A percentile compares a stretch with the other conserved stretches of the same genome.
These are phyloP conservation scores for Sporothrix inflata DNA, from an alignment of 2,329 filamentous ascomycete species.

Conservation along the genomic window DNA sequence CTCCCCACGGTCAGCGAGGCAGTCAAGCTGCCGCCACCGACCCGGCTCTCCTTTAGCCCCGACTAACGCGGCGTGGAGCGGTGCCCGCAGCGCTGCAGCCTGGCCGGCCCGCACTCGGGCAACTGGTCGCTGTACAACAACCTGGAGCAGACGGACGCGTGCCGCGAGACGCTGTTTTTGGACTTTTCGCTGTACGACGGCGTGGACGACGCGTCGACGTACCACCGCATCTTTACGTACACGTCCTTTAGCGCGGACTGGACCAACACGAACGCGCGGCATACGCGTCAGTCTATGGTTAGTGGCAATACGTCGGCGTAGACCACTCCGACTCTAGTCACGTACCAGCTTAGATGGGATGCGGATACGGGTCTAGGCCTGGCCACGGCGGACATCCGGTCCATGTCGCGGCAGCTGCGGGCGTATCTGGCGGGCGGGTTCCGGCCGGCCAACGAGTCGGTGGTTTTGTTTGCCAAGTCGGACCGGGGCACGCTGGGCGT, in stretches of 20 bases:
- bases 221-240: conserved; percentile 3
- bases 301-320: too few species aligned
- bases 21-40: neutral
- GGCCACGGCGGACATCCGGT: too few species aligned
- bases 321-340: too few species aligned
- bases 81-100: neutral
- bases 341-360: too few species aligned
- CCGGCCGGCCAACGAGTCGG: too few species aligned
- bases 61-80: neutral
- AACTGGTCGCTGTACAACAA: conserved; percentile 14
- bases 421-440: too few species aligned
- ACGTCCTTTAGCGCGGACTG: neutral
- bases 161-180: neutral
- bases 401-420: too few species aligned
- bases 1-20: neutral
- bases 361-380: too few species aligned
- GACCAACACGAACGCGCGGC: too few species aligned
- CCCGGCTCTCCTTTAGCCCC: neutral
- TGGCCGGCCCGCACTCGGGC: neutral
- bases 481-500: neutral
- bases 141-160: conserved; percentile 5
- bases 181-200: neutral
- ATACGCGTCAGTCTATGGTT: too few species aligned
- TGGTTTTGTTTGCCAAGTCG: too few species aligned
- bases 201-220: neutral